Percentiles rank a stretch among this genome's conserved stretches.
Conservation (phyloP, 306 rosid species). For the Fragaria ananassa region DNA sequence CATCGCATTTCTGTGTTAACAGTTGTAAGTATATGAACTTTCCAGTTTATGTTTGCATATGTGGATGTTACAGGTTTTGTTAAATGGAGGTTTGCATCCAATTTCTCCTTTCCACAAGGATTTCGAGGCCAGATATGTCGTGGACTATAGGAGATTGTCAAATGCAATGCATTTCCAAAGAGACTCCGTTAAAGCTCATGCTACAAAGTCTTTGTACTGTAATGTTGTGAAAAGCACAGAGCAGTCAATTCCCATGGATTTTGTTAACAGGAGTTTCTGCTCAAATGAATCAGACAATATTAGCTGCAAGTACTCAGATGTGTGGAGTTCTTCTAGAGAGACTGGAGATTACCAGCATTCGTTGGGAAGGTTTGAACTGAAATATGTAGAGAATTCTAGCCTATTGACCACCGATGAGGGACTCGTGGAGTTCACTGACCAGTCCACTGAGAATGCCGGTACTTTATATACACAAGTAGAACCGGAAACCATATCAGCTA, state of each 20-base stretch:
- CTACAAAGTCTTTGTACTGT: conserved; percentile 39
- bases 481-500: conserved; percentile 38
- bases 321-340: conserved; percentile 35
- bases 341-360: conserved; percentile 18
- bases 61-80: conserved; percentile 49
- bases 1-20: neutral
- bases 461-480: conserved; percentile 33
- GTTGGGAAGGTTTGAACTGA: conserved; percentile 38
- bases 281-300: conserved; percentile 31
- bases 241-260: conserved; percentile 23
- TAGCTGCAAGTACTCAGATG: conserved; percentile 22
- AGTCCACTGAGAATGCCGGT: conserved; percentile 32
- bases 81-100: conserved; percentile 55
- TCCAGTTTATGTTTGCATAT: neutral
- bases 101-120: conserved; percentile 57
- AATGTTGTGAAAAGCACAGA: conserved; percentile 27
- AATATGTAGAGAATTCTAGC: conserved; percentile 34
- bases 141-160: conserved; percentile 44
- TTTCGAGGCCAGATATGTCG: conserved; percentile 37
- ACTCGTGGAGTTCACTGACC: conserved; percentile 34
- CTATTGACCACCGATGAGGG: conserved; percentile 37
- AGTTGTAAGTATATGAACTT: neutral
- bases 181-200: conserved; percentile 39
- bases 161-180: conserved; percentile 43
- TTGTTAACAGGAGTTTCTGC: conserved; percentile 22